phyloP scores from a whole-genome alignment of 148 eudicot species.

The Cornus controversa region DNA sequence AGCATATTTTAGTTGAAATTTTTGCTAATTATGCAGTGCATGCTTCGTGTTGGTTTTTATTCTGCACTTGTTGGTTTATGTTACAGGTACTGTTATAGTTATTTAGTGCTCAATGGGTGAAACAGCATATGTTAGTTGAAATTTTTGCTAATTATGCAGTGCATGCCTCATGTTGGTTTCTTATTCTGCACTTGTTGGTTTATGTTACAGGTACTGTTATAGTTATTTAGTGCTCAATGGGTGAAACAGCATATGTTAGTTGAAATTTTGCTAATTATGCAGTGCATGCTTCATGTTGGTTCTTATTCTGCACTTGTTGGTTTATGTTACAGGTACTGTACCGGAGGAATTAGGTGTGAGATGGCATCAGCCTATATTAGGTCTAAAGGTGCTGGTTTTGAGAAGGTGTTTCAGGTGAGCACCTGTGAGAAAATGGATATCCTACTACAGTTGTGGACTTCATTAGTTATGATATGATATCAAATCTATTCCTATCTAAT shows the following conservation, averaged over 20 bases:
- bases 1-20: background rate
- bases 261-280: slow-evolving; percentile 5
- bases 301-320: slow-evolving; percentile 9
- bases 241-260: background rate
- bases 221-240: too few species aligned
- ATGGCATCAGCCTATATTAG: slow-evolving; percentile 97
- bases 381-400: slow-evolving; percentile 95
- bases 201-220: slow-evolving; percentile 73
- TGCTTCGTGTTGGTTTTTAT: slow-evolving; percentile 11
- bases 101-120: too few species aligned
- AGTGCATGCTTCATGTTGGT: slow-evolving; percentile 1
- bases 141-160: background rate
- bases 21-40: background rate
- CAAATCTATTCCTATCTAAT: too few species aligned
- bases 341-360: slow-evolving; percentile 99
- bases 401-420: slow-evolving; percentile 89
- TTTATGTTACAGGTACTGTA: slow-evolving; percentile 71
- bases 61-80: slow-evolving; percentile 4
- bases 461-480: too few species aligned
- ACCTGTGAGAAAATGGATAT: slow-evolving; percentile 3
- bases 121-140: background rate
- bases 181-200: slow-evolving; percentile 9
- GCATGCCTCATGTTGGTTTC: slow-evolving; percentile 5
- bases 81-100: slow-evolving; percentile 89
- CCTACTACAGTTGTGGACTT: background rate